These are phyloP conservation scores for Diversispora eburnea DNA, from an alignment of 192 early-diverging fungal species.

Conservation along the genomic window DNA sequence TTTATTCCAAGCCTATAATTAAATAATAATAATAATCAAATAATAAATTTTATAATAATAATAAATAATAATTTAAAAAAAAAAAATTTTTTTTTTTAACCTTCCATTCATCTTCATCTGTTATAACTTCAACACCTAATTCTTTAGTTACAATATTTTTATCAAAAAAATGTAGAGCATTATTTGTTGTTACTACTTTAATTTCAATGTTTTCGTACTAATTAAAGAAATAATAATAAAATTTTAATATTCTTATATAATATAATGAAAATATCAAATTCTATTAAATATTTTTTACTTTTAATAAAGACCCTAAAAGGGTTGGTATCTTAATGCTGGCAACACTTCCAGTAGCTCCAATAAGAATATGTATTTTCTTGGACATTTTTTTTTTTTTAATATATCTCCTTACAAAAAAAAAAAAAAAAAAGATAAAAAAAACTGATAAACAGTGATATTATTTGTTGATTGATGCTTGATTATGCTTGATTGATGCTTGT, in stretches of 20 bases:
- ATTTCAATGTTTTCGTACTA: slow-evolving; percentile 57
- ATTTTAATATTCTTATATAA: too few relatives aligned
- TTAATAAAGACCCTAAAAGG: slow-evolving; percentile 54
- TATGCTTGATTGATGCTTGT: too few relatives aligned
- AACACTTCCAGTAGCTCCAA: slow-evolving; percentile 87
- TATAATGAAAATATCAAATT: slow-evolving; percentile 11
- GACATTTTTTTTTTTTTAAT: background rate
- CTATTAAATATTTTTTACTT: slow-evolving; percentile 32
- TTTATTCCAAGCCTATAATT: slow-evolving; percentile 64
- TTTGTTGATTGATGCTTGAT: too few relatives aligned
- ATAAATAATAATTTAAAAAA: background rate
- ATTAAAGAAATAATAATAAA: background rate
- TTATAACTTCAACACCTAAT: slow-evolving; percentile 51
- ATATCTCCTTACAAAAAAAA: too few relatives aligned
- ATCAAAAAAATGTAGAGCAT: slow-evolving; percentile 89
- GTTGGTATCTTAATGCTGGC: slow-evolving; percentile 85
- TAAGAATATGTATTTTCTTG: slow-evolving; percentile 37
- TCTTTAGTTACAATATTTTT: slow-evolving; percentile 42
- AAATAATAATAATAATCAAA: background rate
- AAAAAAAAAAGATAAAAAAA: too few relatives aligned
- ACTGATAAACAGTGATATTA: too few relatives aligned
- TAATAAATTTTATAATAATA: background rate
- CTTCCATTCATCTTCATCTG: slow-evolving; percentile 88
- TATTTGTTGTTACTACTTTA: slow-evolving; percentile 72
- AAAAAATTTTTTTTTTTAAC: slow-evolving; percentile 34